A percentile compares a stretch with the other conserved stretches of the same genome.
phyloP scores from a whole-genome alignment of 2,329 filamentous ascomycete species.

The Aureobasidium sp. region DNA sequence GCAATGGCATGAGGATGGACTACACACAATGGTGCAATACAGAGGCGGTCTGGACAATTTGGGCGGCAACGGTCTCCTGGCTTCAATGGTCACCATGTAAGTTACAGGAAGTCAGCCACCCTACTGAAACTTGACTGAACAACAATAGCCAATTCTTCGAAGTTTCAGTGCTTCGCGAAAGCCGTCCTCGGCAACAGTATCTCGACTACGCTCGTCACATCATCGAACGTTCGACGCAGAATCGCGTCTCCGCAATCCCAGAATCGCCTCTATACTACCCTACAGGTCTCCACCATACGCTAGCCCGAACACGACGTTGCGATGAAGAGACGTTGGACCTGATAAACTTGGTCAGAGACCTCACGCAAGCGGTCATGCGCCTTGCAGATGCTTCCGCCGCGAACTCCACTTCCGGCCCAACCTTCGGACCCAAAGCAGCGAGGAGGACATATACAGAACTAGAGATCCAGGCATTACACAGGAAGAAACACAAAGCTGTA shows the following conservation, averaged over 20 bases:
- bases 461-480: not conserved
- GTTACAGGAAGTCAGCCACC: not conserved
- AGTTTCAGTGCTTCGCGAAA: constrained; percentile 3
- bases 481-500: not conserved
- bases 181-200: constrained; percentile 1
- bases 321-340: not conserved
- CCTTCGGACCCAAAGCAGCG: not conserved
- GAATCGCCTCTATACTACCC: constrained; percentile 13
- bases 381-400: not conserved
- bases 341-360: not conserved
- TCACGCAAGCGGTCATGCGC: constrained; percentile 1
- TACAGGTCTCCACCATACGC: not conserved
- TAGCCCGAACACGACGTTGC: not conserved
- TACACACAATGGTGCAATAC: constrained; percentile 25
- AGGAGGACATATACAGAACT: not conserved
- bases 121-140: not conserved
- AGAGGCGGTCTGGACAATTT: constrained; percentile 27
- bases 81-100: constrained; percentile 14
- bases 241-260: not conserved
- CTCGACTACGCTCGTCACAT: constrained; percentile 6
- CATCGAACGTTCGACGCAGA: not conserved
- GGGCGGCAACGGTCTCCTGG: constrained; percentile 21
- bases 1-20: constrained; percentile 24
- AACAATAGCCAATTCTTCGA: not conserved
- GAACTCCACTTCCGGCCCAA: not conserved